Conservation (phyloP, 202 grass and related monocot species). For the Setaria italica region DNA sequence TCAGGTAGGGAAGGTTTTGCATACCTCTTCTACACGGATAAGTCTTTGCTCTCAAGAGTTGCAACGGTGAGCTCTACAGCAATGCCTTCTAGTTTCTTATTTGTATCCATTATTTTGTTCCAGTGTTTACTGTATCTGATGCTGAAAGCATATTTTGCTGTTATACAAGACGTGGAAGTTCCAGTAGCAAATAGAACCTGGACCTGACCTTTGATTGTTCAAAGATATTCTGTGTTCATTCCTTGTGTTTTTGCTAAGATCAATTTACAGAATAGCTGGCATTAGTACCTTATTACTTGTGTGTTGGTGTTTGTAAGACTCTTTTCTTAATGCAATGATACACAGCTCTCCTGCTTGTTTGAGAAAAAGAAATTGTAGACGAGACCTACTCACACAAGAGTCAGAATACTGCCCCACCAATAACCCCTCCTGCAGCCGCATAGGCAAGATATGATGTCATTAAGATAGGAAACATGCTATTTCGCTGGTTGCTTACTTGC, state of each 20-base stretch:
- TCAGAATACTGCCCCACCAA: not conserved
- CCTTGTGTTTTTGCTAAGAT: not conserved
- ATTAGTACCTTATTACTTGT: slow-evolving; percentile 4
- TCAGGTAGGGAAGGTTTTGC: slow-evolving; percentile 83
- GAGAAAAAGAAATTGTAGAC: not conserved
- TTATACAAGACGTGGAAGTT: not conserved
- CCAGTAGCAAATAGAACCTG: not conserved
- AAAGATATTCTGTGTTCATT: slow-evolving; percentile 14
- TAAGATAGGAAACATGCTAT: not conserved
- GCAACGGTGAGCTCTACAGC: slow-evolving; percentile 62
- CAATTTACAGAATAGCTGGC: not conserved
- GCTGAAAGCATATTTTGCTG: slow-evolving; percentile 26
- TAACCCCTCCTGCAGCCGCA: not conserved
- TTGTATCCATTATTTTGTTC: slow-evolving; percentile 25
- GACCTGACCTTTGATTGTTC: not conserved
- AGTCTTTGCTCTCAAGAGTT: slow-evolving; percentile 80
- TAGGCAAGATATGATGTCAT: not conserved
- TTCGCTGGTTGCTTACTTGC: not conserved
- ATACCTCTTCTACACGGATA: slow-evolving; percentile 89
- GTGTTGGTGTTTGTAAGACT: not conserved
- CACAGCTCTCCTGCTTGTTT: too few relatives aligned
- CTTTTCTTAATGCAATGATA: too few relatives aligned
- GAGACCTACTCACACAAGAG: not conserved
- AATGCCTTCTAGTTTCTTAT: slow-evolving; percentile 23
- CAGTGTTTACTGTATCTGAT: slow-evolving; percentile 9